phyloP scores from a whole-genome alignment of 306 rosid genomes.

The Mimosa pudica region DNA sequence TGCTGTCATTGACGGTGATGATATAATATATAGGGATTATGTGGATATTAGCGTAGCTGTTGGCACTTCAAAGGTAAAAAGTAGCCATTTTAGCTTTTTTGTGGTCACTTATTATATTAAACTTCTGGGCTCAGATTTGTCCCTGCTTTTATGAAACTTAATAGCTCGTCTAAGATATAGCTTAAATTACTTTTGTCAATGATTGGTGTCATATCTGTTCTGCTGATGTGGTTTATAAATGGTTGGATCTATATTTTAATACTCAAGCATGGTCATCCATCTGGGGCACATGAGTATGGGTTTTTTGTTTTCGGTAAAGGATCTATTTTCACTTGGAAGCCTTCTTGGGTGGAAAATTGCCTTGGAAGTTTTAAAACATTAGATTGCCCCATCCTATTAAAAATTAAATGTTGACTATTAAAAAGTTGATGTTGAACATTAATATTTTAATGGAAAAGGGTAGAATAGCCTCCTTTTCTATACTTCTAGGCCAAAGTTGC shows the following conservation, averaged over 20 bases:
- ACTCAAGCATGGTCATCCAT: slow-evolving; percentile 12
- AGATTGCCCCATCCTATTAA: too few relatives aligned
- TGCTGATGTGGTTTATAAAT: slow-evolving; percentile 6
- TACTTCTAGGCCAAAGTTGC: too few relatives aligned
- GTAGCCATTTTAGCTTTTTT: slow-evolving; percentile 6
- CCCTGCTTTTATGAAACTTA: slow-evolving; percentile 14
- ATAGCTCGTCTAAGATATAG: not conserved
- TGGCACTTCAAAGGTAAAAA: slow-evolving; percentile 59
- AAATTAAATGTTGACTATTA: too few relatives aligned
- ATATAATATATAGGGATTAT: slow-evolving; percentile 63
- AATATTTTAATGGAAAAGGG: too few relatives aligned
- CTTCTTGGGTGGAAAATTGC: too few relatives aligned
- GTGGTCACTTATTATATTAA: slow-evolving; percentile 13
- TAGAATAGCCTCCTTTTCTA: too few relatives aligned
- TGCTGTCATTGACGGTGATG: slow-evolving; percentile 74
- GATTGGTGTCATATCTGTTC: slow-evolving; percentile 25
- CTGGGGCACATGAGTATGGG: not conserved
- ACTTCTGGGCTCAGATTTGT: slow-evolving; percentile 7
- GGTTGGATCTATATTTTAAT: slow-evolving; percentile 18
- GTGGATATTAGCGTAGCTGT: slow-evolving; percentile 65
- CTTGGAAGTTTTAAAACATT: too few relatives aligned
- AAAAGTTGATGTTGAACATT: too few relatives aligned
- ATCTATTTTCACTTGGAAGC: too few relatives aligned
- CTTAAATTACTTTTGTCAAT: slow-evolving; percentile 16
- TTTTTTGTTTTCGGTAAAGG: too few relatives aligned